Base-by-base conservation (phyloP, 805 yeast species). In the Kurtzmaniella fragi region DNA sequence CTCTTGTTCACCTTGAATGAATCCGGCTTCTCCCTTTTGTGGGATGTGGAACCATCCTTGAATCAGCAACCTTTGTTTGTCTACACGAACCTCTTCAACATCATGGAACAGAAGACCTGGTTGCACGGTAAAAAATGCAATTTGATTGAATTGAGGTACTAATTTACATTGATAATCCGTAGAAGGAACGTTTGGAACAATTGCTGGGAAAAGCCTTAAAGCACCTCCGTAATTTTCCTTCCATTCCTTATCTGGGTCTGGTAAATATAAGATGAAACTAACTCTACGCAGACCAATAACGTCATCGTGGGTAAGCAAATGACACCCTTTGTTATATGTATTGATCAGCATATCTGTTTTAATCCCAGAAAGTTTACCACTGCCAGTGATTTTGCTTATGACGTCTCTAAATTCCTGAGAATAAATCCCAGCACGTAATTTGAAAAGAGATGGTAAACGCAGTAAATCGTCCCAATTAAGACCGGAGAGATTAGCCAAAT, bases 41-140 rank as follows among this genome's bases (percentile, higher is more conserved):
- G 99, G 99, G 38, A 90, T 86, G 60, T 93, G 99, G 57, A 91
- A 95, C 99, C 99, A 95, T 1, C 99, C 99, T 54, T 93, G 96
- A 43, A 93, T 87, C 0, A 96, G 86, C 28, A 93, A 67, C 54
- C 99, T 74, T 46, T 89, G 95, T 55, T 83, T 86, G 54, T 90
- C 95, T 1, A 82, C 95, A 44, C 82, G 75, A 1, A 95, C 99
- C 59, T 93, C 99, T 63, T 95, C 98, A 10, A 93, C 99, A 52
- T 95, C 99, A 59, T 93, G 99, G 73, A 93, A 93, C 2, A 96
- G 85, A 35, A 83, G 75, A 0, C 99, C 99, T 0, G 99, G 99
- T 56, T 89, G 93, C 11, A 93, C 98, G 4, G 84, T 83, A 71
- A 93, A 93, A 55, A 93, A 87, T 0, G 98, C 96, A 55, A 93